Evolutionary conservation across 1,284 basidiomycete genomes (phyloP).

Genomic region (Ceratobasidium sp.): DNA sequence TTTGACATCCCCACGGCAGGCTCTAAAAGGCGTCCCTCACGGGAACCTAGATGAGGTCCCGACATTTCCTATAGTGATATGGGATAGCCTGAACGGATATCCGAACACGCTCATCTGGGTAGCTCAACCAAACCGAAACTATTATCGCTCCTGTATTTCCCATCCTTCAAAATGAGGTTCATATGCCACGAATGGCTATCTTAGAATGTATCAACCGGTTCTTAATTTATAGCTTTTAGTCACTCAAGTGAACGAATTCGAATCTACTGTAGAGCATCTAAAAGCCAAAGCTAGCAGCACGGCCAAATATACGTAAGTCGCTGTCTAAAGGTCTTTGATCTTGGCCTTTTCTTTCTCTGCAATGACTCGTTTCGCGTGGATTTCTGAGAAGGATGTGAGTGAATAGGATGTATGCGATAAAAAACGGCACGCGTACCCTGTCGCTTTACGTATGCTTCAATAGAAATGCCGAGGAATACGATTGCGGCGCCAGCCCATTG

Average conservation of each 20-base stretch:
- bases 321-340: slow-evolving; percentile 72
- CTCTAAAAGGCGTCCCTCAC: too few relatives aligned
- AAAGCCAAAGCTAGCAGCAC: neutral
- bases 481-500: slow-evolving; percentile 93
- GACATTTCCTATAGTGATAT: too few relatives aligned
- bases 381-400: slow-evolving; percentile 56
- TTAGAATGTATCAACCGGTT: too few relatives aligned
- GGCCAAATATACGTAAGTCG: neutral
- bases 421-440: slow-evolving; percentile 63
- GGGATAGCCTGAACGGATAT: too few relatives aligned
- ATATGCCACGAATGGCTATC: too few relatives aligned
- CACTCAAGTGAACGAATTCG: neutral
- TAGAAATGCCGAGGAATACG: slow-evolving; percentile 92
- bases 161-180: too few relatives aligned
- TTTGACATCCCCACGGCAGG: too few relatives aligned
- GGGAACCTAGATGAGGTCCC: too few relatives aligned
- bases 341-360: slow-evolving; percentile 82
- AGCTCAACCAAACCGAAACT: neutral
- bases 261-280: neutral
- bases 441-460: slow-evolving; percentile 90
- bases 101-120: too few relatives aligned
- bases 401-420: neutral
- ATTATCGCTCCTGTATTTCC: neutral
- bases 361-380: slow-evolving; percentile 77
- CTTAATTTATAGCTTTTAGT: neutral